Percentiles rank a stretch among this genome's conserved stretches.
Evolutionary conservation across 2,329 filamentous ascomycete species (phyloP).

Genomic region (Thermothelomyces thermophilus): DNA sequence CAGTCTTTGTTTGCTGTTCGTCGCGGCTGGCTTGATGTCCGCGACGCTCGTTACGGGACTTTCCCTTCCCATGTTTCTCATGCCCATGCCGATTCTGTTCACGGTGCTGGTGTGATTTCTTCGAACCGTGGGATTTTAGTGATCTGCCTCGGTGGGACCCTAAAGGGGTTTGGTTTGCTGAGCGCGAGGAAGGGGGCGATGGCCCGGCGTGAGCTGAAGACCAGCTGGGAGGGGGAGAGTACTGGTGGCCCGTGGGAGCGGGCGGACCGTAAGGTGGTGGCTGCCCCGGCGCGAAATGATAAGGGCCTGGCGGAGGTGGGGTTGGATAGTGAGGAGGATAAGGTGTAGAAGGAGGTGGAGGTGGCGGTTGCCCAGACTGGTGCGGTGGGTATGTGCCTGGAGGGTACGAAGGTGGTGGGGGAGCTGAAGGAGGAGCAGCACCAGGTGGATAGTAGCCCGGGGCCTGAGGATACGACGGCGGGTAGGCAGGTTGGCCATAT

Average conservation of each 20-base stretch:
- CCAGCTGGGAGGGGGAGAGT: constrained; percentile 22
- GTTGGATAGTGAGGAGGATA: constrained; percentile 9
- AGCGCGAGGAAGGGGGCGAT: constrained; percentile 11
- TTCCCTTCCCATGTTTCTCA: constrained; percentile 14
- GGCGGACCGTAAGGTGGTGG: constrained; percentile 19
- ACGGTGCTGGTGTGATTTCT: constrained; percentile 11
- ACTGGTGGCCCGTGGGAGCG: constrained; percentile 10
- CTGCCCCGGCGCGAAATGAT: constrained; percentile 18
- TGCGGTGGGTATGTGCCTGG: constrained; percentile 19
- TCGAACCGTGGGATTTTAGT: constrained; percentile 17
- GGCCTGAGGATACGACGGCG: constrained; percentile 20
- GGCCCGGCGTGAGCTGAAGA: constrained; percentile 9
- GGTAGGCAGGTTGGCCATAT: constrained; percentile 23
- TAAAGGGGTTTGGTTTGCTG: constrained; percentile 8
- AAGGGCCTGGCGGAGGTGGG: constrained; percentile 21
- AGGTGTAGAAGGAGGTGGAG: constrained; percentile 17
- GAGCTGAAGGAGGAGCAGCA: constrained; percentile 14
- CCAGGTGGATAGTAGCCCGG: constrained; percentile 21
- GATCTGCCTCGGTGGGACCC: constrained; percentile 16
- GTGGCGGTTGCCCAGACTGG: constrained; percentile 16
- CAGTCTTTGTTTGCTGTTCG: neutral
- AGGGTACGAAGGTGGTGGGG: constrained; percentile 16
- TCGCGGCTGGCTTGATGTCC: constrained; percentile 10
- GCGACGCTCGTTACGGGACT: constrained; percentile 13
- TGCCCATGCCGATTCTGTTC: constrained; percentile 14